A percentile compares a stretch with the other conserved stretches of the same genome.
These are phyloP conservation scores for Vicia villosa DNA, from an alignment of 306 rosid genomes.

Conservation along the genomic window DNA sequence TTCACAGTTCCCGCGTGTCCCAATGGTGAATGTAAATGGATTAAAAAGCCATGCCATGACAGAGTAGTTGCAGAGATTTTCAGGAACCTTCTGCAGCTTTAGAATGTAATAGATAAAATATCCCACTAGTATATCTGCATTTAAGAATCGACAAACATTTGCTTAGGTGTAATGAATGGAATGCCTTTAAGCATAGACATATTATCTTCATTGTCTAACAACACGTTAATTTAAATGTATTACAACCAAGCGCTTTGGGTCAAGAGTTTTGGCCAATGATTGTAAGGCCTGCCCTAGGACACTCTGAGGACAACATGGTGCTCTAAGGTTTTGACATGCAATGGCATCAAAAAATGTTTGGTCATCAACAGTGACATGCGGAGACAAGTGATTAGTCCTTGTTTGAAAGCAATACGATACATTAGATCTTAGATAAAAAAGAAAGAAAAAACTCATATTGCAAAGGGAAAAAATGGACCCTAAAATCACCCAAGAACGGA, in stretches of 20 bases:
- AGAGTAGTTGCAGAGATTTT: conserved; percentile 55
- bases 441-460: background rate
- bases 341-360: too few species aligned
- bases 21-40: conserved; percentile 92
- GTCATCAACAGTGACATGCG: too few species aligned
- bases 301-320: too few species aligned
- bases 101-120: conserved; percentile 68
- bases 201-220: background rate
- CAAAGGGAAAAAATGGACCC: background rate
- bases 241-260: too few species aligned
- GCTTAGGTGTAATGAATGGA: conserved; percentile 10
- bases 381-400: too few species aligned
- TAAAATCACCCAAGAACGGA: conserved; percentile 10
- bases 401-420: too few species aligned
- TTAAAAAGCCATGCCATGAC: conserved; percentile 84
- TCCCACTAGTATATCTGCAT: conserved; percentile 89
- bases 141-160: conserved; percentile 19
- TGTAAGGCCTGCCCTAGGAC: too few species aligned
- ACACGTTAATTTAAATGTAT: background rate
- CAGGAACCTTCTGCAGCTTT: conserved; percentile 86
- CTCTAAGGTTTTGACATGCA: too few species aligned
- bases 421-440: too few species aligned
- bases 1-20: conserved; percentile 94
- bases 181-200: conserved; percentile 2
- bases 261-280: too few species aligned